Evolutionary conservation across 352 stramenopile species (phyloP).

Genomic region (Phytophthora constricta): DNA sequence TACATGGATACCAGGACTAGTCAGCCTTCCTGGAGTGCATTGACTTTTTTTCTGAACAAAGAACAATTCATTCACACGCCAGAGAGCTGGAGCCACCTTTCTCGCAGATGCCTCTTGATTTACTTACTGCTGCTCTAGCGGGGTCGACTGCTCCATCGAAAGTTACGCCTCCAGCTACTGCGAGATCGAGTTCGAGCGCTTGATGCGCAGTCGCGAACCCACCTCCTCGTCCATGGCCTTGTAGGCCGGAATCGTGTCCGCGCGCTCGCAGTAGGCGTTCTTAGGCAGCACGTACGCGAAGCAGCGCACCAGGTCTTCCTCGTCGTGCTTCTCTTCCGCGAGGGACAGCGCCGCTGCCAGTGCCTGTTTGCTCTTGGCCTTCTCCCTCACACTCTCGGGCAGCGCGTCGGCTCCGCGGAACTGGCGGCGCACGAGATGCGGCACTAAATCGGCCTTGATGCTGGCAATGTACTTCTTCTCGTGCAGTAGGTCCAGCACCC

Average conservation of each 20-base stretch:
- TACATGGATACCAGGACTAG: neutral
- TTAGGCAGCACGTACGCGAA: conserved; percentile 75
- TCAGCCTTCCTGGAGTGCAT: neutral
- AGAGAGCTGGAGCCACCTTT: too few relatives aligned
- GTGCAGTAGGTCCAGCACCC: conserved; percentile 76
- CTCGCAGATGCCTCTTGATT: conserved; percentile 31
- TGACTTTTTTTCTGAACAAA: conserved; percentile 8
- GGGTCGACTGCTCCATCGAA: conserved; percentile 2
- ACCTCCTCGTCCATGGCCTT: conserved; percentile 79
- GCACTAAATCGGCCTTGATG: conserved; percentile 85
- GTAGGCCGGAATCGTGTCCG: conserved; percentile 78
- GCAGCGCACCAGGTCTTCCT: conserved; percentile 74
- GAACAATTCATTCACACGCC: conserved; percentile 16
- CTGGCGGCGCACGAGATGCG: conserved; percentile 78
- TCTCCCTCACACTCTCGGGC: conserved; percentile 60
- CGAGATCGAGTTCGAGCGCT: conserved; percentile 61
- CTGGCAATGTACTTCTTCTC: conserved; percentile 88
- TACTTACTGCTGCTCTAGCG: conserved; percentile 19
- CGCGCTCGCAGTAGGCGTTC: conserved; percentile 83
- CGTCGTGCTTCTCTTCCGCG: conserved; percentile 54
- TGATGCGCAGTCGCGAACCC: conserved; percentile 69
- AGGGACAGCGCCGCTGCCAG: conserved; percentile 71
- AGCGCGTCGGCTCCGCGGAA: conserved; percentile 72
- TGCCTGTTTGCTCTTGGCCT: conserved; percentile 61
- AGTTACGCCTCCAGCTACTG: conserved; percentile 35